These are phyloP conservation scores for Prototheca wickerhamii DNA, from an alignment of 163 green algal genomes.

Conservation along the genomic window DNA sequence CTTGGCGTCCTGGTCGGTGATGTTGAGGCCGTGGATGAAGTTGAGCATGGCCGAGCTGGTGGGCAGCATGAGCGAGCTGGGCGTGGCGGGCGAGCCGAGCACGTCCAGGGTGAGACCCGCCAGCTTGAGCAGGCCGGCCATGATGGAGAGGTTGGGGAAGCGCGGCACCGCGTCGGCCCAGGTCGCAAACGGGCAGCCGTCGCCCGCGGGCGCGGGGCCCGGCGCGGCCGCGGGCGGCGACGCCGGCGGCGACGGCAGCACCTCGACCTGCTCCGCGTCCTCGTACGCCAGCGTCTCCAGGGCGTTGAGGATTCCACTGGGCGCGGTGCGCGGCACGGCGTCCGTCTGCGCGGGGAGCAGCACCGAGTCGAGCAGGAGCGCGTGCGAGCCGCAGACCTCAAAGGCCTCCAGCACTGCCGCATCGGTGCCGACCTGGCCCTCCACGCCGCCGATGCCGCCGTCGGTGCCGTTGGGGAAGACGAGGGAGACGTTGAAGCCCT, in stretches of 20 bases:
- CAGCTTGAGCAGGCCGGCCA: background rate
- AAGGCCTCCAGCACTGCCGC: background rate
- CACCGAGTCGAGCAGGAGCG: background rate
- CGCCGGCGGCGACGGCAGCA: background rate
- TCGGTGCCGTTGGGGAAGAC: slow-evolving; percentile 1
- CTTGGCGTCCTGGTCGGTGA: background rate
- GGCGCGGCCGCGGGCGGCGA: background rate
- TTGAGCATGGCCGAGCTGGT: slow-evolving; percentile 1
- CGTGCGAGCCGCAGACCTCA: background rate
- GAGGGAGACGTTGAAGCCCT: background rate
- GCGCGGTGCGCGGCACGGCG: background rate
- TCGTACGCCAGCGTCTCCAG: background rate
- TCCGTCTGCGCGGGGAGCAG: background rate
- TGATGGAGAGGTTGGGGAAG: background rate
- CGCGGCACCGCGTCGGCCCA: background rate
- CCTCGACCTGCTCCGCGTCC: background rate
- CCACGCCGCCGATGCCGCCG: background rate
- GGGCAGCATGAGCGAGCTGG: background rate
- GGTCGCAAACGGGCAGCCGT: background rate
- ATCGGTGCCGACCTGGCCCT: background rate
- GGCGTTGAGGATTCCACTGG: background rate
- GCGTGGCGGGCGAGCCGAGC: background rate
- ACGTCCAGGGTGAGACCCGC: background rate
- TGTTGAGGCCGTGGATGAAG: background rate
- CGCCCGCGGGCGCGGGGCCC: background rate